A percentile compares a stretch with the other conserved stretches of the same genome.
Conservation (phyloP, 2,329 filamentous ascomycete genomes). For the Xylaria sp. region DNA sequence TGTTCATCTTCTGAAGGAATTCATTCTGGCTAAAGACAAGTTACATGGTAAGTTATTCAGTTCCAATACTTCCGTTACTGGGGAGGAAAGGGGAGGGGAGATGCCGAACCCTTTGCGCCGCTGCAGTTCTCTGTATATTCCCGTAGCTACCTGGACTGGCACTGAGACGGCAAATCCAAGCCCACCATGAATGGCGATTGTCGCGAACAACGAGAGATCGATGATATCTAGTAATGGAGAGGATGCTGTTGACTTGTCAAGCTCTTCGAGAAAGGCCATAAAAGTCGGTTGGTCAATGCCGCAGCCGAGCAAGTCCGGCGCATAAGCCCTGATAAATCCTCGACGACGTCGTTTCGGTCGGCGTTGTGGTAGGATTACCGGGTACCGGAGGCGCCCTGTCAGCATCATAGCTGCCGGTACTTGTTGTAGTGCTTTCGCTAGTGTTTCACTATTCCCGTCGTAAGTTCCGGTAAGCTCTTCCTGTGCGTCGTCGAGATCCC, state of each 20-base stretch:
- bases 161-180: conserved; percentile 18
- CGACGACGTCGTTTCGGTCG: conserved; percentile 41
- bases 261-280: conserved; percentile 43
- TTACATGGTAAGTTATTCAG: not conserved
- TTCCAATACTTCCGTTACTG: not conserved
- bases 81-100: too few relatives aligned
- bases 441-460: not conserved
- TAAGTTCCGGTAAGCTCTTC: conserved; percentile 14
- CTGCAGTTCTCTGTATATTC: conserved; percentile 34
- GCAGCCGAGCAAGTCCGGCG: conserved; percentile 39
- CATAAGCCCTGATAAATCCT: conserved; percentile 46
- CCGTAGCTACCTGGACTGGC: conserved; percentile 29
- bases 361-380: conserved; percentile 44
- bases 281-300: conserved; percentile 44
- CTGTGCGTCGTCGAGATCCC: conserved; percentile 37
- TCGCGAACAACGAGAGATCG: conserved; percentile 20
- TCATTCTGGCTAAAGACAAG: conserved; percentile 36
- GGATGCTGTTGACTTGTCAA: conserved; percentile 36
- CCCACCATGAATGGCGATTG: conserved; percentile 17
- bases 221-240: conserved; percentile 26
- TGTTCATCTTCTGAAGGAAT: conserved; percentile 43
- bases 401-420: not conserved
- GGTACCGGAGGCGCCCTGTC: conserved; percentile 32
- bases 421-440: not conserved
- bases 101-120: conserved; percentile 32